These are phyloP conservation scores for Saccharomycopsis crataegensis DNA, from an alignment of 1,139 yeast species.

Conservation along the genomic window DNA sequence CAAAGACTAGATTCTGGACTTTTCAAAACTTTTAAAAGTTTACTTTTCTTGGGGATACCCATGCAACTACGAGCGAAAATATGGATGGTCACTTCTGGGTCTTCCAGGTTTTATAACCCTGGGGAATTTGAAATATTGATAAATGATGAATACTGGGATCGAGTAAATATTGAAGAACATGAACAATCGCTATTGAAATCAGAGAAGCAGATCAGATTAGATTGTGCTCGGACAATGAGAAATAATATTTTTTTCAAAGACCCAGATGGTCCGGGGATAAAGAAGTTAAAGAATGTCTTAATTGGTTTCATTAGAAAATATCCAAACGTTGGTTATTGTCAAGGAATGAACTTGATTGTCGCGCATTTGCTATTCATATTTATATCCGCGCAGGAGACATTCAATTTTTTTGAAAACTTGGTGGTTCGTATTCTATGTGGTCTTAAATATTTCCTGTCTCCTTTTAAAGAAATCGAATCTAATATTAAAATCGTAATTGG, in stretches of 20 bases:
- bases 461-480: slow-evolving; percentile 35
- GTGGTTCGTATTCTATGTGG: slow-evolving; percentile 46
- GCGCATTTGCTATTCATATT: slow-evolving; percentile 44
- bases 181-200: not conserved
- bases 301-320: slow-evolving; percentile 47
- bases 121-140: slow-evolving; percentile 38
- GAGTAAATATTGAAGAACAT: not conserved
- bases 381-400: slow-evolving; percentile 48
- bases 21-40: not conserved
- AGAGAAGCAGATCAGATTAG: slow-evolving; percentile 49
- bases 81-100: slow-evolving; percentile 53
- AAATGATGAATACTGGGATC: slow-evolving; percentile 19
- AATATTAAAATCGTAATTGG: slow-evolving; percentile 32
- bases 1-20: slow-evolving; percentile 1
- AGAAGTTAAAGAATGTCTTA: slow-evolving; percentile 40
- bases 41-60: slow-evolving; percentile 35
- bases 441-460: slow-evolving; percentile 36
- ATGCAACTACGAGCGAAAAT: slow-evolving; percentile 39
- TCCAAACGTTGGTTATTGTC: slow-evolving; percentile 50
- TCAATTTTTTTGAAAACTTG: slow-evolving; percentile 48
- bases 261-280: slow-evolving; percentile 49
- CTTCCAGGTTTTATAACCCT: slow-evolving; percentile 38
- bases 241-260: slow-evolving; percentile 45
- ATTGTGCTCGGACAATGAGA: slow-evolving; percentile 50
- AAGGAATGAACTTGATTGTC: slow-evolving; percentile 57